phyloP scores from a whole-genome alignment of 192 early-diverging fungal species.

The Entomortierella parvispora region DNA sequence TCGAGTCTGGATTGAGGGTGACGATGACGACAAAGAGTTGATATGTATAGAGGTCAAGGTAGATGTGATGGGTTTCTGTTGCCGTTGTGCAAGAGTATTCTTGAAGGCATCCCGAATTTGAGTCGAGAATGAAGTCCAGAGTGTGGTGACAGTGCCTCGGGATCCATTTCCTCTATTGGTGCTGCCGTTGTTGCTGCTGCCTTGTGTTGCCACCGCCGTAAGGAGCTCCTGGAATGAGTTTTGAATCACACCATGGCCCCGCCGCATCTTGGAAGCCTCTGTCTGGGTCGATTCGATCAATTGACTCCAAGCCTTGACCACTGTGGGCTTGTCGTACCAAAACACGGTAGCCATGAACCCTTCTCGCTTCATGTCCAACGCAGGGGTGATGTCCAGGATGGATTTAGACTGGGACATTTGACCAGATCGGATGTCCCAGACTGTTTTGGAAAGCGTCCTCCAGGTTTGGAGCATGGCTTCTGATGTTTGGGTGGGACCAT shows the following conservation, averaged over 20 bases:
- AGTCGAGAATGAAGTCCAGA: background rate
- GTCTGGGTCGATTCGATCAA: conserved; percentile 24
- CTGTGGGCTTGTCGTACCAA: conserved; percentile 30
- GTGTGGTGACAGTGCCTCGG: too few species aligned
- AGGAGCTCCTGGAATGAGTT: conserved; percentile 10
- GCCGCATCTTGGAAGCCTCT: conserved; percentile 7
- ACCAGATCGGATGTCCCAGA: conserved; percentile 22
- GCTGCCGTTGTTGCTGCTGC: background rate
- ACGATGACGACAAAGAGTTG: too few species aligned
- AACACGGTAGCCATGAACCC: conserved; percentile 27
- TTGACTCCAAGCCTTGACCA: conserved; percentile 21
- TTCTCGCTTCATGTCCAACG: conserved; percentile 22
- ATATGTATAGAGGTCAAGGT: too few species aligned
- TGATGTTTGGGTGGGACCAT: conserved; percentile 22
- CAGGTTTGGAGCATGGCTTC: conserved; percentile 20
- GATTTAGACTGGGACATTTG: conserved; percentile 44
- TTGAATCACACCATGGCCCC: conserved; percentile 10
- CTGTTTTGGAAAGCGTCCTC: conserved; percentile 34
- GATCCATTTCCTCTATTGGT: too few species aligned
- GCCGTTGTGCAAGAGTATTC: background rate
- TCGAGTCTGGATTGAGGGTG: background rate
- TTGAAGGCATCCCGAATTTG: conserved; percentile 8
- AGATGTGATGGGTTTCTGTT: too few species aligned
- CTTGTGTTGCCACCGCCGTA: background rate
- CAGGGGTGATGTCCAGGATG: conserved; percentile 14